A percentile compares a stretch with the other conserved stretches of the same genome.
Conservation (phyloP, 208 protist species). For the Lotmaria passim region DNA sequence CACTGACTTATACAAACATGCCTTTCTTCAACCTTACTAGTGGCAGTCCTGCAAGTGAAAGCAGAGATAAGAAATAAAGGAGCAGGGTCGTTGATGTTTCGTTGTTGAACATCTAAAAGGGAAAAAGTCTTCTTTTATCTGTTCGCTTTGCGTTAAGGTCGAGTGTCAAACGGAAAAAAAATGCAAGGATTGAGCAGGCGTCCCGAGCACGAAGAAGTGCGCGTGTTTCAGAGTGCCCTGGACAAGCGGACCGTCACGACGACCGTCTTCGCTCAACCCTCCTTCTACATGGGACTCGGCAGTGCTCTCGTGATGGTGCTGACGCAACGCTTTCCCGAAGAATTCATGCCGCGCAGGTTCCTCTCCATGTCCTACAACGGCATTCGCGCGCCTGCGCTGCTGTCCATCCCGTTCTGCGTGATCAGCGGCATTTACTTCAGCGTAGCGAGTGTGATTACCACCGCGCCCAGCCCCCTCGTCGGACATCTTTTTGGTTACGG, state of each 20-base stretch:
- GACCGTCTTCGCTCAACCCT: slow-evolving; percentile 79
- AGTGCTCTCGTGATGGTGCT: slow-evolving; percentile 81
- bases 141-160: too few relatives aligned
- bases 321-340: slow-evolving; percentile 81
- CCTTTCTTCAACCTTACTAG: background rate
- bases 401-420: slow-evolving; percentile 81
- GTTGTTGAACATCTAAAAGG: too few relatives aligned
- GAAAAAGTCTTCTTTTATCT: slow-evolving; percentile 10
- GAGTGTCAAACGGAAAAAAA: too few relatives aligned
- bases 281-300: slow-evolving; percentile 79
- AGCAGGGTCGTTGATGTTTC: too few relatives aligned
- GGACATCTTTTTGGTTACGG: slow-evolving; percentile 79
- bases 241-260: slow-evolving; percentile 73
- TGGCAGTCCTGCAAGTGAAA: background rate
- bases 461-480: slow-evolving; percentile 51
- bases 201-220: slow-evolving; percentile 55
- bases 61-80: background rate
- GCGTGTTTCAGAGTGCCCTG: slow-evolving; percentile 80
- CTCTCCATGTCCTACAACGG: slow-evolving; percentile 85
- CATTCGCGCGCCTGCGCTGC: slow-evolving; percentile 67
- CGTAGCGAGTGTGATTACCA: slow-evolving; percentile 71
- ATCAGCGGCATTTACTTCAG: slow-evolving; percentile 76
- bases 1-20: background rate
- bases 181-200: slow-evolving; percentile 11
- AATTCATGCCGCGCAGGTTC: slow-evolving; percentile 76